Evolutionary conservation across 2,329 filamentous ascomycete genomes (phyloP).

Genomic region (Fusarium tjaetaba): DNA sequence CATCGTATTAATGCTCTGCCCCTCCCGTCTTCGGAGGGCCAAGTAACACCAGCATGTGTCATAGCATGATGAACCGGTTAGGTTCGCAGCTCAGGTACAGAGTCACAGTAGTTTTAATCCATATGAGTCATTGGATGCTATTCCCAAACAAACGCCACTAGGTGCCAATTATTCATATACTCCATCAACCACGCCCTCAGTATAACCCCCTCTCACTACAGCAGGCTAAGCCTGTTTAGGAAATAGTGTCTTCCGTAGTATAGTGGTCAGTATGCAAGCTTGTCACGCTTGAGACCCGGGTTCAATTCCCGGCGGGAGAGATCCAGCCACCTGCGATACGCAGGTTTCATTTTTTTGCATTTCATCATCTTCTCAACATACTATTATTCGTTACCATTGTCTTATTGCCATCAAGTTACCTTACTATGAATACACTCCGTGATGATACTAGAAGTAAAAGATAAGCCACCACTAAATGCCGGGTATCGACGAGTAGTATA

Average conservation of each 20-base stretch:
- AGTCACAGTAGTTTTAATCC: not conserved
- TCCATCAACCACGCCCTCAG: accelerated
- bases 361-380: no score
- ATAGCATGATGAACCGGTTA: not conserved
- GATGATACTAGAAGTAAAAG: conserved; percentile 9
- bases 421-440: conserved; percentile 22
- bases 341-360: conserved; percentile 10
- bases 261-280: conserved; percentile 41
- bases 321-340: conserved; percentile 29
- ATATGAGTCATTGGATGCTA: no score
- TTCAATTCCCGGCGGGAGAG: conserved; percentile 41
- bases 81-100: not conserved
- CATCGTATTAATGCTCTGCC: not conserved
- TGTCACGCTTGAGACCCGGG: conserved; percentile 41
- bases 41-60: not conserved
- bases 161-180: not conserved
- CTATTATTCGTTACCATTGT: no score
- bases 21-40: not conserved
- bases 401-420: not conserved
- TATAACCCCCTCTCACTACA: conserved; percentile 1
- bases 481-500: conserved; percentile 50
- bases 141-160: no score
- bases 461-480: conserved; percentile 40
- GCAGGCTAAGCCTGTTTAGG: not conserved
- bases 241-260: conserved; percentile 32